Percentiles rank a stretch among this genome's conserved stretches.
Conservation (phyloP, 805 yeast genomes). For the Candida hispaniensis region DNA sequence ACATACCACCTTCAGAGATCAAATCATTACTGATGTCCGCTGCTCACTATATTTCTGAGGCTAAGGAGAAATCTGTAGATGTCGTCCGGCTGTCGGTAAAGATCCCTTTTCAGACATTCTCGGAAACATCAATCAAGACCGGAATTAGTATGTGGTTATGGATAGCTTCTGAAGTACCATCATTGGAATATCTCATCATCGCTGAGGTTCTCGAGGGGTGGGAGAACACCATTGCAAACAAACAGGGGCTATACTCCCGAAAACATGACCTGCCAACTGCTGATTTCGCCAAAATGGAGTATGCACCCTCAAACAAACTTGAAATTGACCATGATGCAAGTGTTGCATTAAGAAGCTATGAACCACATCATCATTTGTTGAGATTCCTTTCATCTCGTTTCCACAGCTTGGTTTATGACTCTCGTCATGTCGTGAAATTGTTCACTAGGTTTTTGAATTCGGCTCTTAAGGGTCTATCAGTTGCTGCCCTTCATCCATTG, state of each 20-base stretch:
- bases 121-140: constrained; percentile 45
- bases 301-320: constrained; percentile 68
- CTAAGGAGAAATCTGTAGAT: constrained; percentile 15
- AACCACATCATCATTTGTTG: constrained; percentile 62
- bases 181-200: constrained; percentile 47
- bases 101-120: constrained; percentile 62
- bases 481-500: constrained; percentile 74
- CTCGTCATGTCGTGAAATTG: constrained; percentile 51
- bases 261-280: constrained; percentile 46
- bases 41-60: constrained; percentile 35
- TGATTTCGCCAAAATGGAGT: constrained; percentile 70
- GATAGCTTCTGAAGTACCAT: constrained; percentile 55
- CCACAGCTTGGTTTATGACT: constrained; percentile 65
- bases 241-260: constrained; percentile 54
- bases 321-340: constrained; percentile 44
- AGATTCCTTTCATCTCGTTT: constrained; percentile 63
- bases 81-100: constrained; percentile 25
- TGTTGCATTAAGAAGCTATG: constrained; percentile 38
- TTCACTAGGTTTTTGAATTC: constrained; percentile 27
- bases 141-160: constrained; percentile 76
- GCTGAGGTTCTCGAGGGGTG: constrained; percentile 60
- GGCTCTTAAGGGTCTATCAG: constrained; percentile 40
- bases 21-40: constrained; percentile 24
- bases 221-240: constrained; percentile 50
- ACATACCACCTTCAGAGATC: constrained; percentile 23